Evolutionary conservation across 176 grass and related monocot species (phyloP).

Genomic region (Cenchrus purpureus): DNA sequence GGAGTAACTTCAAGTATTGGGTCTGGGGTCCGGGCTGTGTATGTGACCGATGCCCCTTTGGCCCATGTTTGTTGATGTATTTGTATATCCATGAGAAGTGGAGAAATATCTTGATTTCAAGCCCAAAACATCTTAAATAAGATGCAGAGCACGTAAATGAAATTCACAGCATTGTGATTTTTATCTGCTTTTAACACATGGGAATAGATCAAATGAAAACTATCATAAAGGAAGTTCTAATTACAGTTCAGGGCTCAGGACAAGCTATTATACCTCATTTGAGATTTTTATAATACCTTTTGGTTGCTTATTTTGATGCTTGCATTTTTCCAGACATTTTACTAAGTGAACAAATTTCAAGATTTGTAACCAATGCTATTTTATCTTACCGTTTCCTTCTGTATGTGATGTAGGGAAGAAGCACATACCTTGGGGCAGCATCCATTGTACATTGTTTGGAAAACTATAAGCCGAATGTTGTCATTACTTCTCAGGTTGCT

Average conservation of each 20-base stretch:
- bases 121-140: not conserved
- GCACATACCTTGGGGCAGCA: slow-evolving; percentile 87
- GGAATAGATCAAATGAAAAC: not conserved
- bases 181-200: not conserved
- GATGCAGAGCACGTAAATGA: not conserved
- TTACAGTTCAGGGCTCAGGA: not conserved
- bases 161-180: not conserved
- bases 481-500: slow-evolving; percentile 95
- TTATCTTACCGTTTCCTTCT: slow-evolving; percentile 35
- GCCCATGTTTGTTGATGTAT: not conserved
- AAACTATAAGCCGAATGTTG: slow-evolving; percentile 74
- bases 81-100: not conserved
- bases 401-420: slow-evolving; percentile 62
- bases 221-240: not conserved
- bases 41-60: not conserved
- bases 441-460: slow-evolving; percentile 89
- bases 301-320: slow-evolving; percentile 1
- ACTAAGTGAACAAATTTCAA: not conserved
- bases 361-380: not conserved
- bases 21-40: not conserved
- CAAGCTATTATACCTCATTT: slow-evolving; percentile 13
- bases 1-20: not conserved
- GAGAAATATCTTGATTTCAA: not conserved
- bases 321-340: slow-evolving; percentile 26
- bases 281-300: slow-evolving; percentile 12